These are phyloP conservation scores for Penicillium hordei DNA, from an alignment of 2,329 filamentous ascomycete species.

Conservation along the genomic window DNA sequence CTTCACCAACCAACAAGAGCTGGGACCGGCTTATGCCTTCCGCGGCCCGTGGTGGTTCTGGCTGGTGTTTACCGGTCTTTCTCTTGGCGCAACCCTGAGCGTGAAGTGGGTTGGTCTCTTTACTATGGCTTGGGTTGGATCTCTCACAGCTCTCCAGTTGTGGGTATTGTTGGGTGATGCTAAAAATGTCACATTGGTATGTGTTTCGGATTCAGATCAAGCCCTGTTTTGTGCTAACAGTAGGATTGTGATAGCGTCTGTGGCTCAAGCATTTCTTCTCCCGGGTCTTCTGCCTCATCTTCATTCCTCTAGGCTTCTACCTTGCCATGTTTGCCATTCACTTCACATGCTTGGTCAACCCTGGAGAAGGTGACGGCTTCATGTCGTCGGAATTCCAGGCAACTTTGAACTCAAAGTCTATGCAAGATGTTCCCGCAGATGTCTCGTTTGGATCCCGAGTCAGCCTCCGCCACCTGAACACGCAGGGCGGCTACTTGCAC, in stretches of 20 bases:
- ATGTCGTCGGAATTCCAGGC: constrained; percentile 99
- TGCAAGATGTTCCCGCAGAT: constrained; percentile 92
- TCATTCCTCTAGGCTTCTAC: constrained; percentile 88
- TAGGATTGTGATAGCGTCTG: constrained; percentile 54
- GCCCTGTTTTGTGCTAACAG: constrained; percentile 23
- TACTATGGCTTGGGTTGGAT: constrained; percentile 97
- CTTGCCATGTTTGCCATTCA: constrained; percentile 97
- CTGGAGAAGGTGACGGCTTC: constrained; percentile 96
- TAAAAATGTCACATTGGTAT: constrained; percentile 75
- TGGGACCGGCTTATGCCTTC: constrained; percentile 86
- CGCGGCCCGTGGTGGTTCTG: constrained; percentile 96
- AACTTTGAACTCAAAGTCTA: constrained; percentile 91
- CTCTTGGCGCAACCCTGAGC: constrained; percentile 84
- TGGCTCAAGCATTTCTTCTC: constrained; percentile 95
- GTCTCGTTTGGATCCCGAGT: constrained; percentile 86
- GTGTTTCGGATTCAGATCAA: constrained; percentile 25
- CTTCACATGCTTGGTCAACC: constrained; percentile 89
- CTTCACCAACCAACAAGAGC: constrained; percentile 96
- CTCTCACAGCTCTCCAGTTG: constrained; percentile 84
- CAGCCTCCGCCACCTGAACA: constrained; percentile 88
- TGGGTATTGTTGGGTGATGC: constrained; percentile 92
- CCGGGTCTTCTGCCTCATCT: constrained; percentile 83
- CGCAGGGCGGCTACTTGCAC: constrained; percentile 95
- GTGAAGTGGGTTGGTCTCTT: constrained; percentile 99
- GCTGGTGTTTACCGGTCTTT: constrained; percentile 81